Evolutionary conservation across 345 rosid species (phyloP), one percentile per base, ranked within the genome.

Genomic region (Toxicodendron radicans): DNA sequence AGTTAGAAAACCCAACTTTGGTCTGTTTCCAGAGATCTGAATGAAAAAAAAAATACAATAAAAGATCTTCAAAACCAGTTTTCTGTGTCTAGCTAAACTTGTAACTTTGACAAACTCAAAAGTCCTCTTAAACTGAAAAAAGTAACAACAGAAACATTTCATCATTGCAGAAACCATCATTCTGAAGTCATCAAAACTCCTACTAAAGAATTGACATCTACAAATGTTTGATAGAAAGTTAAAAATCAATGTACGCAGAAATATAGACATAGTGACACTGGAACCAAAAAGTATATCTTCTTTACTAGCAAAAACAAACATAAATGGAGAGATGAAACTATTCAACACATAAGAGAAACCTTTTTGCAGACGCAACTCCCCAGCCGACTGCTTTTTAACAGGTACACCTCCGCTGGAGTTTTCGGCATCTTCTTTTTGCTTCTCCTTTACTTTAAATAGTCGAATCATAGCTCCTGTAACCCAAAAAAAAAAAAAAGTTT

Each of bases 341-440:
- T 17, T 7, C 20, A 56, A 33, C 21, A 27, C 32, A 58, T 13
- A n/a, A 62, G 49, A 58, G 48, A 58, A 64, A 93, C 98, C 97
- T 90, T 87, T 94, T 72, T 90, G 87, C 73, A 94, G 90, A 78
- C 96, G 97, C 76, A 94, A 85, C 74, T 94, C 98, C 6, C 97
- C 94, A 64, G 97, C 93, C 73, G 85, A 80, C 86, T 90, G 94
- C 81, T 85, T 93, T 81, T 86, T 92, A 13, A 79, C 71, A 38
- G 92, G 86, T 68, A 79, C 72, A 51, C n/a, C n/a, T 52, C 91
- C 96, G 21, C 54, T 83, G 66, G 90, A 88, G 79, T 83, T 88
- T 67, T 83, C 88, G 76, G 91, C 92, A 82, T 81, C 85, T 64
- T 93, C 95, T 81, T 84, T 93, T 87, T 91, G 95, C 84, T 90